phyloP scores from a whole-genome alignment of 2,329 filamentous ascomycete genomes.

The Pyrenophora seminiperda region DNA sequence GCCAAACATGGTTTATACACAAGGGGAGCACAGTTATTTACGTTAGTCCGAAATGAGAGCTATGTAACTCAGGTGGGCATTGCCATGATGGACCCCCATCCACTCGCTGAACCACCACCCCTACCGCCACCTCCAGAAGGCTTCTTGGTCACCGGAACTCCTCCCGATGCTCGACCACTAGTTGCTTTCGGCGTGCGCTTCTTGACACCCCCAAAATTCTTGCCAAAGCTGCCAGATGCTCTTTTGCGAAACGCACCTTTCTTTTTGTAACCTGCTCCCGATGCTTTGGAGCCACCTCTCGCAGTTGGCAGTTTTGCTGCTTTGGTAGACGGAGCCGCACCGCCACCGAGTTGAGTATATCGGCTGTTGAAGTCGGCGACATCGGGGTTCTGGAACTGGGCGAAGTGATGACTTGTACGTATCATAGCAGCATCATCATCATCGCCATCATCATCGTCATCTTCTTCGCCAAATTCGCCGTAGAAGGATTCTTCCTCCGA shows the following conservation, averaged over 20 bases:
- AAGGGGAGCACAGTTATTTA: not conserved
- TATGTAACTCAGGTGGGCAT: constrained; percentile 34
- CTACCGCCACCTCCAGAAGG: constrained; percentile 14
- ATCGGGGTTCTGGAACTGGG: constrained; percentile 28
- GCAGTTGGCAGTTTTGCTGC: constrained; percentile 15
- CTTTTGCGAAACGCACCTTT: constrained; percentile 21
- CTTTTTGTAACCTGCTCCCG: constrained; percentile 25
- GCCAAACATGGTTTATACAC: not conserved
- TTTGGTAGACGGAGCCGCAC: constrained; percentile 19
- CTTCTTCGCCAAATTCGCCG: constrained; percentile 31
- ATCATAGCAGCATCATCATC: constrained; percentile 6
- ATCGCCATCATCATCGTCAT: constrained; percentile 30
- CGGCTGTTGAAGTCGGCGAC: constrained; percentile 40
- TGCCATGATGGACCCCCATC: constrained; percentile 30
- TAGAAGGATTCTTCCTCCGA: constrained; percentile 29
- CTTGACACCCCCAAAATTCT: constrained; percentile 24
- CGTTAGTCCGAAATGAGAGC: not conserved
- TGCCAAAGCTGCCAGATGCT: constrained; percentile 25
- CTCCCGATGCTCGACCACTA: constrained; percentile 20
- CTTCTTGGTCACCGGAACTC: constrained; percentile 13
- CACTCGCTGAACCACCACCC: constrained; percentile 11
- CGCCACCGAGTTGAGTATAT: constrained; percentile 27
- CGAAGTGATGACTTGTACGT: constrained; percentile 40
- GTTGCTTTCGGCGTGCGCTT: constrained; percentile 23
- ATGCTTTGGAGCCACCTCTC: constrained; percentile 22